A percentile compares a stretch with the other conserved stretches of the same genome.
These are phyloP conservation scores for Dipteronia dyeriana DNA, from an alignment of 345 rosid species.

Conservation along the genomic window DNA sequence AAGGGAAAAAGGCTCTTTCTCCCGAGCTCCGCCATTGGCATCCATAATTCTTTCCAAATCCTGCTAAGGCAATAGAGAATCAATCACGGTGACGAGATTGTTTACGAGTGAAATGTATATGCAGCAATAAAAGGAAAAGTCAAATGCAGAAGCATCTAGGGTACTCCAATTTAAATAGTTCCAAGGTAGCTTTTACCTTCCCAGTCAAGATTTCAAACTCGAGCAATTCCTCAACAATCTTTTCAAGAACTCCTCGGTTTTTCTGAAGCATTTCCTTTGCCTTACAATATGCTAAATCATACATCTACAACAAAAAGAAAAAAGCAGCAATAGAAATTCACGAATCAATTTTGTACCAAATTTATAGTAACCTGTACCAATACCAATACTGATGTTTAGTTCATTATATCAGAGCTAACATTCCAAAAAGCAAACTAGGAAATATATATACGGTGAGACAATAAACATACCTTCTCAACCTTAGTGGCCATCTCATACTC, in stretches of 20 bases:
- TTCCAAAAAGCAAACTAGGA: constrained; percentile 5
- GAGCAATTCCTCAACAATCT: constrained; percentile 83
- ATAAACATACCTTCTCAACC: constrained; percentile 71
- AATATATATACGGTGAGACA: constrained; percentile 10
- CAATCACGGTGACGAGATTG: not conserved
- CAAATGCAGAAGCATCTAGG: constrained; percentile 18
- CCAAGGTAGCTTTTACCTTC: constrained; percentile 55
- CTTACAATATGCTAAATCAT: constrained; percentile 73
- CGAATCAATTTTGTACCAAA: constrained; percentile 21
- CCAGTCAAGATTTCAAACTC: constrained; percentile 83
- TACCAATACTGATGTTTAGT: not conserved
- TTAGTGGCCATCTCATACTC: constrained; percentile 86
- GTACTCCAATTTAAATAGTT: constrained; percentile 14
- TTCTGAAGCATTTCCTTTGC: constrained; percentile 80
- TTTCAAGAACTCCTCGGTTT: constrained; percentile 75
- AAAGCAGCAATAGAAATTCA: constrained; percentile 8
- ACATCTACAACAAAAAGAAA: constrained; percentile 52
- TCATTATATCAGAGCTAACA: constrained; percentile 5
- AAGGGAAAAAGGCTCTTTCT: constrained; percentile 85
- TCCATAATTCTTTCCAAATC: constrained; percentile 71
- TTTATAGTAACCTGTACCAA: constrained; percentile 4
- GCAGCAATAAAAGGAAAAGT: constrained; percentile 1
- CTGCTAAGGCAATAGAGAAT: constrained; percentile 35
- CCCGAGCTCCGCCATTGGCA: constrained; percentile 61
- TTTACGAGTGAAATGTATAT: too few species aligned